These are phyloP conservation scores for Ophiosphaerella narmari DNA, from an alignment of 2,329 filamentous ascomycete species.

Conservation along the genomic window DNA sequence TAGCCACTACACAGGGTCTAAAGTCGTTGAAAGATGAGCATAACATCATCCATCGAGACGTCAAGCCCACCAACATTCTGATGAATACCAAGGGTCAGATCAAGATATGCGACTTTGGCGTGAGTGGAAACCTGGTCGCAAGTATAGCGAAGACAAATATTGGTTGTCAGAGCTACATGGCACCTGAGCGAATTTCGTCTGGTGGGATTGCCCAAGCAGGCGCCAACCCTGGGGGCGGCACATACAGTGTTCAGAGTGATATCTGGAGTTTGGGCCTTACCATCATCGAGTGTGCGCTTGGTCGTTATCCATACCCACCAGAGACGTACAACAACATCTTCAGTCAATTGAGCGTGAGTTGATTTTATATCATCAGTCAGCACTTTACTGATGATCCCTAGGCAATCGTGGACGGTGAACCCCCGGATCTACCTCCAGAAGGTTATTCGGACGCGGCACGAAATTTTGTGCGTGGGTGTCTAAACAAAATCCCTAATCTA, in stretches of 20 bases:
- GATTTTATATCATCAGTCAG: not conserved
- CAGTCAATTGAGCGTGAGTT: conserved; percentile 88
- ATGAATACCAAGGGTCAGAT: conserved; percentile 87
- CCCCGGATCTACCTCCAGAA: conserved; percentile 79
- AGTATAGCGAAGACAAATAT: conserved; percentile 99
- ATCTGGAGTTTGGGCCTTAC: conserved; percentile 96
- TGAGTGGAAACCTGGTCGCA: conserved; percentile 93
- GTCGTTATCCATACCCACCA: conserved; percentile 92
- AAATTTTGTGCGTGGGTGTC: conserved; percentile 85
- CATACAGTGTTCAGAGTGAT: conserved; percentile 96
- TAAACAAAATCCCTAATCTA: conserved; percentile 90
- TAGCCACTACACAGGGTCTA: conserved; percentile 86
- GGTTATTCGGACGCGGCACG: conserved; percentile 79
- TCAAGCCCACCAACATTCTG: conserved; percentile 98
- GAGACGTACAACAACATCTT: conserved; percentile 99
- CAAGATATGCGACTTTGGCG: conserved; percentile 98
- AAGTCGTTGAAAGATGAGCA: conserved; percentile 96
- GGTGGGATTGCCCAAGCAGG: conserved; percentile 76
- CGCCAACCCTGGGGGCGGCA: conserved; percentile 72
- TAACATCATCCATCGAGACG: conserved; percentile 98
- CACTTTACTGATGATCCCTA: conserved; percentile 45
- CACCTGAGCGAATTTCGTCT: conserved; percentile 90
- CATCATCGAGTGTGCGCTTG: conserved; percentile 94
- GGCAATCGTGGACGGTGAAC: conserved; percentile 98
- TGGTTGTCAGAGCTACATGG: conserved; percentile 99